Percentiles rank a stretch among this genome's conserved stretches.
phyloP scores from a whole-genome alignment of 768 basidiomycete species.

The Psilocybe cyanescens region DNA sequence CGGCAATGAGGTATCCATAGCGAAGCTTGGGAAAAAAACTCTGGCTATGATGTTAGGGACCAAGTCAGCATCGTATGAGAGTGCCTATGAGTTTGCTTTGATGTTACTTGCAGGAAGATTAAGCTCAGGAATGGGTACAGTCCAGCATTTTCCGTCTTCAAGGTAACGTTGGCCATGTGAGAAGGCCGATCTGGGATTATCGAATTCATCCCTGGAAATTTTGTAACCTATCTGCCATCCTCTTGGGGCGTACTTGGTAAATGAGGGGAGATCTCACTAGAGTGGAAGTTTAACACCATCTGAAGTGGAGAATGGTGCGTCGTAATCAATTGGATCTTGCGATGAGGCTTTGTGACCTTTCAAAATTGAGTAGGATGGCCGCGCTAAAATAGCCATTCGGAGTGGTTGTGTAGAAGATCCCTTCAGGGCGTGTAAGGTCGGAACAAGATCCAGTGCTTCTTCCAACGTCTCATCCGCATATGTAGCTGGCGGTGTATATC shows the following conservation, averaged over 20 bases:
- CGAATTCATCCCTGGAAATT: not conserved
- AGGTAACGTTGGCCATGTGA: constrained; percentile 21
- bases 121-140: constrained; percentile 9
- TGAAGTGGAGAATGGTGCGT: constrained; percentile 32
- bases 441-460: not conserved
- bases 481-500: constrained; percentile 12
- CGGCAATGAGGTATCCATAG: too few species aligned
- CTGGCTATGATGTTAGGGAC: not conserved
- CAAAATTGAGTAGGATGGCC: constrained; percentile 34
- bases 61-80: not conserved
- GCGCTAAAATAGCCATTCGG: constrained; percentile 23
- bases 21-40: not conserved
- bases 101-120: constrained; percentile 11
- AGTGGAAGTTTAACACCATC: constrained; percentile 46
- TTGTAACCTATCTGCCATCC: constrained; percentile 34
- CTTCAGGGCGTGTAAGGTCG: not conserved
- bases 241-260: constrained; percentile 36
- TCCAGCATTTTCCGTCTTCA: constrained; percentile 33
- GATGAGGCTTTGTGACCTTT: constrained; percentile 18
- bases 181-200: constrained; percentile 21
- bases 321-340: constrained; percentile 44
- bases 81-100: constrained; percentile 10
- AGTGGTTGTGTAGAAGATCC: too few species aligned
- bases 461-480: not conserved
- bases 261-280: constrained; percentile 33